Conservation (phyloP, 495 filamentous ascomycete genomes). For the Amphirosellinia nigrospora region DNA sequence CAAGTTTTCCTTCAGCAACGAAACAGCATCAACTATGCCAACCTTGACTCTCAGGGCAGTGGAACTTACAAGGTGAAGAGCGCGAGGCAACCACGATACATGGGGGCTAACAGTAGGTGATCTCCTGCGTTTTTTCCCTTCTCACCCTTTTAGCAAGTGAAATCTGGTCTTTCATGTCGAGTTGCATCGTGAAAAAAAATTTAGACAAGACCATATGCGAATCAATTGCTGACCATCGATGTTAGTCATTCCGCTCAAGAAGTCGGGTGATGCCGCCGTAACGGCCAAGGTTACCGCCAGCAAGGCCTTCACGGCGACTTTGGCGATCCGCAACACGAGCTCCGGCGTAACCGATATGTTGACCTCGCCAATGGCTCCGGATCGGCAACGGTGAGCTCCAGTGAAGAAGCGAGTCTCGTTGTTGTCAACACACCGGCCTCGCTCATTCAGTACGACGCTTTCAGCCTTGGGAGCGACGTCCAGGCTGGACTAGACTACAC, state of each 20-base stretch:
- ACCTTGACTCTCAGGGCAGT: slow-evolving; percentile 44
- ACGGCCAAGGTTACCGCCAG: slow-evolving; percentile 36
- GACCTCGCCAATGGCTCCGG: slow-evolving; percentile 36
- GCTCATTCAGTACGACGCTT: slow-evolving; percentile 50
- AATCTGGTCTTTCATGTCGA: background rate
- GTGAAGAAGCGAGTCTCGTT: slow-evolving; percentile 51
- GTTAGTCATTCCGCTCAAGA: slow-evolving; percentile 39
- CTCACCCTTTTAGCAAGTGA: background rate
- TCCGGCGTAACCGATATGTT: slow-evolving; percentile 39
- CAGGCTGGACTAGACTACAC: slow-evolving; percentile 48
- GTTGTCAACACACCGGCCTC: slow-evolving; percentile 50
- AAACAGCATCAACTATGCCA: slow-evolving; percentile 47
- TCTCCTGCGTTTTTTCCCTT: background rate
- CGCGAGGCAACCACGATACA: slow-evolving; percentile 49
- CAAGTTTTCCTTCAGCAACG: slow-evolving; percentile 40
- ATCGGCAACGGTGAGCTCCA: slow-evolving; percentile 34
- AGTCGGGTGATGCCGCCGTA: slow-evolving; percentile 32
- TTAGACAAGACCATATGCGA: background rate
- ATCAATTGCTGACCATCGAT: background rate
- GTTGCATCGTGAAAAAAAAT: background rate
- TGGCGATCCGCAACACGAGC: slow-evolving; percentile 43
- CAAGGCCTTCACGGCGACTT: slow-evolving; percentile 39
- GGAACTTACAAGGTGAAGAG: slow-evolving; percentile 51
- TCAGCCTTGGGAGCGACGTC: slow-evolving; percentile 45
- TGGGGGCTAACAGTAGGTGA: slow-evolving; percentile 48